Evolutionary conservation across 2,329 filamentous ascomycete species (phyloP).

Genomic region (Biscogniauxia mediterranea): DNA sequence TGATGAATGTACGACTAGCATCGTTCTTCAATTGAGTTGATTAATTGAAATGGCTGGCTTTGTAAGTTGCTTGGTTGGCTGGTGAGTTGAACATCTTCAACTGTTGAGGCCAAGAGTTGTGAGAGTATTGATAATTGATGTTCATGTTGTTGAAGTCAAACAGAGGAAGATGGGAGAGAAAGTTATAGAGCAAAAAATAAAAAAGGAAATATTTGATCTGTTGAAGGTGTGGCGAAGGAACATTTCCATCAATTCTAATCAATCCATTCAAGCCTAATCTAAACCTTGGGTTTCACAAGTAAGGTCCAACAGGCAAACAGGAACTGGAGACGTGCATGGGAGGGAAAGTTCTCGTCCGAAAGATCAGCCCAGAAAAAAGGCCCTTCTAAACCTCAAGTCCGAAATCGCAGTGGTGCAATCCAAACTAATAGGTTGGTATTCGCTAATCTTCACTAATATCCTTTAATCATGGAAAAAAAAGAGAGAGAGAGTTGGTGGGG

Average conservation of each 20-base stretch:
- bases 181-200: neutral
- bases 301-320: neutral
- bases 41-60: too few species aligned
- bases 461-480: neutral
- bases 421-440: neutral
- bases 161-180: neutral
- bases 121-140: constrained; percentile 5
- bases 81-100: neutral
- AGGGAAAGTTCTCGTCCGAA: neutral
- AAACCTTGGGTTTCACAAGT: neutral
- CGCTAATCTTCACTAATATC: neutral
- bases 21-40: too few species aligned
- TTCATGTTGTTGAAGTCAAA: neutral
- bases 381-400: neutral
- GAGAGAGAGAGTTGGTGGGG: neutral
- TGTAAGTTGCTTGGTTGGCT: neutral
- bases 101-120: neutral
- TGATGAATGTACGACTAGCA: too few species aligned
- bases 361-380: neutral
- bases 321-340: neutral
- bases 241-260: neutral
- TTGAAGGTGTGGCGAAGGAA: neutral
- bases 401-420: neutral
- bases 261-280: neutral
- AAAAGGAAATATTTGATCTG: neutral